Conservation (phyloP, 169 alveolate species). For the Eimeria mitis region DNA sequence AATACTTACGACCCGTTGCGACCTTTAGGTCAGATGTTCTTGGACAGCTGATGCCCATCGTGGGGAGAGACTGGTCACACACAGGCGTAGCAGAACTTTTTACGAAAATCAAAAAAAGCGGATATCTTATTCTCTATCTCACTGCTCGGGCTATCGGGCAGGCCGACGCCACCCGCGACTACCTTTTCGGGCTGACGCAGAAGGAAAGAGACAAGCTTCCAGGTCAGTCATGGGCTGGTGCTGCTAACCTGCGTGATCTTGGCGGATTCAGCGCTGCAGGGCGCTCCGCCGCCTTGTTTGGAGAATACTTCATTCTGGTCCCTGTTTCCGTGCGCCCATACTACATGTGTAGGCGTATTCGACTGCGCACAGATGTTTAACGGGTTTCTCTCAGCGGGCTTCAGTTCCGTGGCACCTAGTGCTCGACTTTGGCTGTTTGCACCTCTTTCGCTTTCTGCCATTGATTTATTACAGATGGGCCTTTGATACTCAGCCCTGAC, state of each 20-base stretch:
- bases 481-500: conserved; percentile 98
- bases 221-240: conserved; percentile 56
- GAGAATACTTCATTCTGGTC: background rate
- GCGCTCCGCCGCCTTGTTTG: background rate
- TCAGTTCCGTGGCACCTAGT: background rate
- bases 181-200: conserved; percentile 93
- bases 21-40: conserved; percentile 94
- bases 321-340: background rate
- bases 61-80: conserved; percentile 99
- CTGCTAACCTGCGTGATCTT: background rate
- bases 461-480: conserved; percentile 95
- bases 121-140: conserved; percentile 97
- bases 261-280: background rate
- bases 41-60: conserved; percentile 98
- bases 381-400: background rate
- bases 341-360: background rate
- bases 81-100: conserved; percentile 97
- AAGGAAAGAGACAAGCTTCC: conserved; percentile 91
- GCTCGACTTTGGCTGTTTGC: background rate
- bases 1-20: background rate
- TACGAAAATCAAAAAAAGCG: conserved; percentile 94
- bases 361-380: background rate
- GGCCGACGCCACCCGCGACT: conserved; percentile 97
- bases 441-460: background rate
- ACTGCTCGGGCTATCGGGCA: conserved; percentile 99